Base-by-base conservation (phyloP, 78 protist species). In the Dictyostelium intermedium region DNA sequence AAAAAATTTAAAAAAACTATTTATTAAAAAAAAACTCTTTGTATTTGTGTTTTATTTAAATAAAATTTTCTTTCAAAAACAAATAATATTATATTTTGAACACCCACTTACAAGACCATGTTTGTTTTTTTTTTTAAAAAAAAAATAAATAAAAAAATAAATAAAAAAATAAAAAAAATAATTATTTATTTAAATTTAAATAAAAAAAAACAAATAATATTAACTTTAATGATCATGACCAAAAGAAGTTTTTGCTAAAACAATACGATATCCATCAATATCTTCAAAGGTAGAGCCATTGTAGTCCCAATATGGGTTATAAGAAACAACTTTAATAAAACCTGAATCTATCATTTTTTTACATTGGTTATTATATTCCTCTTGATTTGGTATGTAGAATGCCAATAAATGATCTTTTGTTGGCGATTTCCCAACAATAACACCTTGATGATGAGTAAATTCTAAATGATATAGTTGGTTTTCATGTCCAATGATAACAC, bases 391-490 rank as follows among this genome's bases (percentile, higher is more conserved):
- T 2, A 76, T 37, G n/a, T 76, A 76, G n/a, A 76, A 39, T n/a
- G 82, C 82, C 6, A 76, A n/a, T 41, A 76, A 76, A 32, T 76
- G n/a, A n/a, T 76, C 82, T 76, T 76, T 37, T 4, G 82, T 76
- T 39, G 82, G 82, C 41, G 82, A 14, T 76, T 76, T 76, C 1
- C 82, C 82, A 16, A 76, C 82, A 3, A 8, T 76, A 37, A 3
- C 16, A 10, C 82, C 82, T 5, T 60, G n/a, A 39, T 76, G 82
- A 41, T n/a, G 50, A 2, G 60, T 76, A 76, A 76, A 76, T 76
- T 76, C 82, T 76, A 76, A 76, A 41, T 76, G 82, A 41, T 76
- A 76, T 16, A 41, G 8, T 76, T 76, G 60, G 23, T 76, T 76
- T 76, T 18, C 37, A 39, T 76, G 82, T 5, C 82, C 82, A 37